A percentile compares a stretch with the other conserved stretches of the same genome.
phyloP scores from a whole-genome alignment of 306 rosid species.

The Lablab purpureus region DNA sequence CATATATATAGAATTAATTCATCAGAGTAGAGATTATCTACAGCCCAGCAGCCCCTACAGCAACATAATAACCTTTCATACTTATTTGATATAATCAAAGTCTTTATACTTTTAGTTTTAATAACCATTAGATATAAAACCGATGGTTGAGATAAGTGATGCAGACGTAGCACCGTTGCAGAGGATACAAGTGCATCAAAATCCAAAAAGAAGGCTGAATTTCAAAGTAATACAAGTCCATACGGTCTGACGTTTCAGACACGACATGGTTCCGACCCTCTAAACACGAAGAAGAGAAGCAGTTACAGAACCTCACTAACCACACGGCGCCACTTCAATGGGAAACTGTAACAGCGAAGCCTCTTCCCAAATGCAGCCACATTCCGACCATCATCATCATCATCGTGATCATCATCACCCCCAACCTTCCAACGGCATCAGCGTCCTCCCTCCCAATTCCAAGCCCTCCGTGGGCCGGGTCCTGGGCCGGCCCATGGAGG shows the following conservation, averaged over 20 bases:
- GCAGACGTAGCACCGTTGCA: too few species aligned
- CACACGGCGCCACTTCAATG: neutral
- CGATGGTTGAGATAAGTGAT: too few species aligned
- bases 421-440: neutral
- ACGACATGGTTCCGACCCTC: neutral
- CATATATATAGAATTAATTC: too few species aligned
- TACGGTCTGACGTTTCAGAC: neutral
- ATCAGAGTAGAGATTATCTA: too few species aligned
- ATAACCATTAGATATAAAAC: too few species aligned
- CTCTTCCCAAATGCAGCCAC: neutral
- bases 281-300: neutral
- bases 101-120: too few species aligned
- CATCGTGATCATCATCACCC: too few species aligned
- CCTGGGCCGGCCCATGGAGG: neutral
- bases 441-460: neutral
- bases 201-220: neutral
- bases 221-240: neutral
- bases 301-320: neutral
- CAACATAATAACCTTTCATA: too few species aligned
- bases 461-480: neutral
- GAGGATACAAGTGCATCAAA: neutral
- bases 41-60: too few species aligned
- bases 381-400: neutral
- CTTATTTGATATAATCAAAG: too few species aligned
- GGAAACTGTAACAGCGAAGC: conserved; percentile 3